Evolutionary conservation across 2,329 filamentous ascomycete genomes (phyloP).

Genomic region (Aspergillus awamori): DNA sequence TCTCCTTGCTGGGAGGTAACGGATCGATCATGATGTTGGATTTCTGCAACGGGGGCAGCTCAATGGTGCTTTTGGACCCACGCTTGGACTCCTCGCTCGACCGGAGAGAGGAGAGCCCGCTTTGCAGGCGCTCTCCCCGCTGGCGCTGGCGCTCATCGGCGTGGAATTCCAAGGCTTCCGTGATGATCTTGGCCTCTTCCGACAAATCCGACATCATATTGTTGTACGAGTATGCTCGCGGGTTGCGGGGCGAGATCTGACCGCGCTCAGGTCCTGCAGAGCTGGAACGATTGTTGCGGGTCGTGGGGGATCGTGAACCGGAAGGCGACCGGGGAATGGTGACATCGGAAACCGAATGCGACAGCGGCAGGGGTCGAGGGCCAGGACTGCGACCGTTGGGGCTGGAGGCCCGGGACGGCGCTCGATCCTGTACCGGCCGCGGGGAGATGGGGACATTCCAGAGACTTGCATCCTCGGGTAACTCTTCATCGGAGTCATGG

Average conservation of each 20-base stretch:
- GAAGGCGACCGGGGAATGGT: constrained; percentile 28
- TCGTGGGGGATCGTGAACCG: constrained; percentile 29
- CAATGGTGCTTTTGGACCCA: constrained; percentile 43
- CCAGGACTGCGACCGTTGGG: constrained; percentile 46
- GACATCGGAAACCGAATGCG: constrained; percentile 39
- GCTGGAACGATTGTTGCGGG: constrained; percentile 39
- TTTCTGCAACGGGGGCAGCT: constrained; percentile 63
- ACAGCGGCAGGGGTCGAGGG: constrained; percentile 47
- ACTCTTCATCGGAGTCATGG: constrained; percentile 54
- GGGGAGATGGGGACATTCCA: constrained; percentile 56
- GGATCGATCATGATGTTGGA: constrained; percentile 68
- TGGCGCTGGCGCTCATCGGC: constrained; percentile 53
- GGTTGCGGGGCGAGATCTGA: constrained; percentile 45
- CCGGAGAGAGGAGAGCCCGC: constrained; percentile 41
- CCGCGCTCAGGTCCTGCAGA: constrained; percentile 47
- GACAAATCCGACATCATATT: constrained; percentile 60
- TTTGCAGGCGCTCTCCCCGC: constrained; percentile 52
- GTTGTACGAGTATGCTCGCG: constrained; percentile 62
- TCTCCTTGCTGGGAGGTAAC: constrained; percentile 67
- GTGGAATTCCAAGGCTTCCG: constrained; percentile 61
- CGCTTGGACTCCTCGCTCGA: constrained; percentile 44
- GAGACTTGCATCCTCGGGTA: constrained; percentile 54
- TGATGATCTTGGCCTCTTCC: constrained; percentile 62
- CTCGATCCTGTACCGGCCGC: constrained; percentile 44
- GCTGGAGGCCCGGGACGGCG: constrained; percentile 44